Base-by-base conservation (phyloP, 768 basidiomycete species). In the Amanita pallidorosea region DNA sequence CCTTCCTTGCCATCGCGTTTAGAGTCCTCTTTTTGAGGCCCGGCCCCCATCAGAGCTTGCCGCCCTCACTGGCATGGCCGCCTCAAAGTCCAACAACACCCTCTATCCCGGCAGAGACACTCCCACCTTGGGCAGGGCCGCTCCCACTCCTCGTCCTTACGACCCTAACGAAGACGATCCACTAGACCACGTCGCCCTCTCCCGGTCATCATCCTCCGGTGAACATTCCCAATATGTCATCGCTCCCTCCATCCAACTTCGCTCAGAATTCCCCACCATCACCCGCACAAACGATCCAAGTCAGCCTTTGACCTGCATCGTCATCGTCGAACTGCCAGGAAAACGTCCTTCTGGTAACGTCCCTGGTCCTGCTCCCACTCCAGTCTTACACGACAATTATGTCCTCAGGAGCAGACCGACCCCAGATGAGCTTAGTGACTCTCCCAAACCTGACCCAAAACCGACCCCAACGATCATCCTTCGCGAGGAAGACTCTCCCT, bases 291-390 rank as follows among this genome's bases (percentile, higher is more conserved):
- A 63, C 53, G 80, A 85, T 55, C 57, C 74, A 31, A 88, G 79
- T 57, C 90, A 95, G 65, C 86, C 89, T 1, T 69, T 97, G 55
- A 96, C 95, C 8, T 97, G 94, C 63, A 86, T 97, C 61, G 84
- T 99, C 55, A 75, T 94, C 53, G 83, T 99, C 58, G 92, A 96
- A 67, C 79, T 98, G 2, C 89, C 95, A 2, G 82, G 82, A 22
- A 85, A 88, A 58, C 79, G 88, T 18, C 67, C 65, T 5, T 60
- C 67, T 0, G 62, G 68, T 9, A 71, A 69, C 51, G 70, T 80
- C 37, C 81, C 83, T 44, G 76, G 76, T 2, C 75, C 80, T 41
- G 67, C 77, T 38, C 81, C 83, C 44, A 76, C 75, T 1, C 75
- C 80, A 42, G 67, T 77, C 40, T 60, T 74, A 42, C 61, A 71